Evolutionary conservation across 192 early-diverging fungal genomes (phyloP).

Genomic region (Podila epicladia): DNA sequence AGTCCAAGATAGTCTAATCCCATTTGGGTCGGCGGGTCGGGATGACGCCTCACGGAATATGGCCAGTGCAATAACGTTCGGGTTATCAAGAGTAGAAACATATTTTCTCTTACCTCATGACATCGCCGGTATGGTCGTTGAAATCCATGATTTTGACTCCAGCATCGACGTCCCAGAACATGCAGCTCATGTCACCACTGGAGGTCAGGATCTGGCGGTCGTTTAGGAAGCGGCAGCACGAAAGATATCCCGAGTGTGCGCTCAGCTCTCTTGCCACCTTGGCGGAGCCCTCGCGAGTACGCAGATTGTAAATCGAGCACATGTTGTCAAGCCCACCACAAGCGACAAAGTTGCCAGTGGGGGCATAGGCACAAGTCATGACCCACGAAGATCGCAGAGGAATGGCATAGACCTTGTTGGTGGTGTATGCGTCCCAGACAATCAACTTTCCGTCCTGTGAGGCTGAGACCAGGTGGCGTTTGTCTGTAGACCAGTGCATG

Average conservation of each 20-base stretch:
- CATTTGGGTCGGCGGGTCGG: no score
- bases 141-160: constrained; percentile 98
- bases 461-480: constrained; percentile 95
- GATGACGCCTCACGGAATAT: no score
- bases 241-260: constrained; percentile 97
- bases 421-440: constrained; percentile 98
- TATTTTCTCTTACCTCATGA: constrained; percentile 77
- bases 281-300: constrained; percentile 92
- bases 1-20: no score
- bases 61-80: no score
- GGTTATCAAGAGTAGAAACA: background rate
- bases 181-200: constrained; percentile 99
- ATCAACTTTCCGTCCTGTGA: constrained; percentile 99
- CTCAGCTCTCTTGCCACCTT: constrained; percentile 95
- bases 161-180: constrained; percentile 99
- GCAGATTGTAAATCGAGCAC: constrained; percentile 98
- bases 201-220: constrained; percentile 97
- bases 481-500: constrained; percentile 99
- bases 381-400: constrained; percentile 99
- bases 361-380: constrained; percentile 99
- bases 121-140: constrained; percentile 97
- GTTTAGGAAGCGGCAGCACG: constrained; percentile 96
- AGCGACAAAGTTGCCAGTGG: constrained; percentile 97
- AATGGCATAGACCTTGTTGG: constrained; percentile 99
- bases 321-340: constrained; percentile 99